Conservation (phyloP, 208 protist genomes). For the Hexamita inflata region DNA sequence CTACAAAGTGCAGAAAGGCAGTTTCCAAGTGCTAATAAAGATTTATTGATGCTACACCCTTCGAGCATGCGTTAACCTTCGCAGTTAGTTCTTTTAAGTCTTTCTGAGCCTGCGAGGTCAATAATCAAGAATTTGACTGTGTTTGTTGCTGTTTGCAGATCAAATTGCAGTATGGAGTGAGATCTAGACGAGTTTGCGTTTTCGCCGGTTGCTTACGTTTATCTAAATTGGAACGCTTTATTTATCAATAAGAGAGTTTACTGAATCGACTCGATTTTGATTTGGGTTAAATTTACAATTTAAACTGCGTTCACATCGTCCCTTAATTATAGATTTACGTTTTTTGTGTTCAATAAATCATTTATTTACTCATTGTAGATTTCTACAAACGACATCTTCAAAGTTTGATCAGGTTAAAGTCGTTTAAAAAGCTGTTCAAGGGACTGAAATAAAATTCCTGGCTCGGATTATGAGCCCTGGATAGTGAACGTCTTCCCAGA, state of each 20-base stretch:
- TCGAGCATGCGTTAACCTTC: conserved; percentile 9
- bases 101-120: conserved; percentile 38
- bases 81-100: conserved; percentile 14
- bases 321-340: conserved; percentile 43
- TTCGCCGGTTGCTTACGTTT: conserved; percentile 40
- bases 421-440: background rate
- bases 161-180: conserved; percentile 59
- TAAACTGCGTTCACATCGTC: too few species aligned
- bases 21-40: conserved; percentile 28
- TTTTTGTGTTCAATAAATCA: conserved; percentile 49
- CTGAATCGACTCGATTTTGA: too few species aligned
- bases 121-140: conserved; percentile 52
- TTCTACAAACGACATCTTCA: conserved; percentile 49
- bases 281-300: too few species aligned
- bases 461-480: background rate
- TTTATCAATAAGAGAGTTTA: too few species aligned
- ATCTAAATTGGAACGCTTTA: too few species aligned
- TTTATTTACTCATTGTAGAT: conserved; percentile 65
- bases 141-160: too few species aligned
- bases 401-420: background rate
- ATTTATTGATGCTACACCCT: conserved; percentile 23
- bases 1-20: conserved; percentile 17
- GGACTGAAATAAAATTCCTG: background rate
- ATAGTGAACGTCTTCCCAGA: conserved; percentile 19
- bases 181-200: conserved; percentile 59